These are phyloP conservation scores for Saraca asoca DNA, from an alignment of 331 rosid genomes.

Conservation along the genomic window DNA sequence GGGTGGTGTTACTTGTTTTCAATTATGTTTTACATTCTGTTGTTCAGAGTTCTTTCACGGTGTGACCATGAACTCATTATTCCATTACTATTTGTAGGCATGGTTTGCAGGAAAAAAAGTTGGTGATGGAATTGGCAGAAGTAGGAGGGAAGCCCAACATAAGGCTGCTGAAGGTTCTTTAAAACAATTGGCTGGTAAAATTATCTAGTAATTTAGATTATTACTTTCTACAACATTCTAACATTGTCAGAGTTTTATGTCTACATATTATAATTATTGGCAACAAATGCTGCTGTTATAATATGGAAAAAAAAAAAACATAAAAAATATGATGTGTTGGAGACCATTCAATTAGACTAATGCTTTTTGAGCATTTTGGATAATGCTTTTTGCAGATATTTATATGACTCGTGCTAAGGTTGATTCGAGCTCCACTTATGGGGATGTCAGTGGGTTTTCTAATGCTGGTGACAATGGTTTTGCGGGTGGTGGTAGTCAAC, in stretches of 20 bases:
- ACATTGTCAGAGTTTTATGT: not conserved
- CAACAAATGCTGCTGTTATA: not conserved
- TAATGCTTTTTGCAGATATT: slow-evolving; percentile 55
- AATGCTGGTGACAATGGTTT: slow-evolving; percentile 59
- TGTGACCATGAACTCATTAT: slow-evolving; percentile 23
- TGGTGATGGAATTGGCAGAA: slow-evolving; percentile 84
- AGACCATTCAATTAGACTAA: slow-evolving; percentile 1
- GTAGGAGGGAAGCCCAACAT: slow-evolving; percentile 87
- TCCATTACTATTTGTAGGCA: slow-evolving; percentile 52
- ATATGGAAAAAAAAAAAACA: not conserved
- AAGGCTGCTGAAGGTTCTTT: slow-evolving; percentile 86
- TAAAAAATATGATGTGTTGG: not conserved
- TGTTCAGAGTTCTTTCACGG: slow-evolving; percentile 33
- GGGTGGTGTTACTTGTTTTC: slow-evolving; percentile 17
- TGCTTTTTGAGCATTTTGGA: slow-evolving; percentile 31
- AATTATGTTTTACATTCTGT: slow-evolving; percentile 24
- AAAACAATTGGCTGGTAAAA: slow-evolving; percentile 81
- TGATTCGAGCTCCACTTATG: slow-evolving; percentile 62
- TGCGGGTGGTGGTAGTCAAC: slow-evolving; percentile 52
- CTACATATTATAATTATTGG: not conserved
- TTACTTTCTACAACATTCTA: slow-evolving; percentile 20
- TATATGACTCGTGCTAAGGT: slow-evolving; percentile 65
- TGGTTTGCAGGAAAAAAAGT: slow-evolving; percentile 90
- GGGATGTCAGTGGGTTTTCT: slow-evolving; percentile 55
- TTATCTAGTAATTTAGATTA: slow-evolving; percentile 19